Conservation (phyloP, 2,329 filamentous ascomycete genomes). For the Exophiala aquamarina region DNA sequence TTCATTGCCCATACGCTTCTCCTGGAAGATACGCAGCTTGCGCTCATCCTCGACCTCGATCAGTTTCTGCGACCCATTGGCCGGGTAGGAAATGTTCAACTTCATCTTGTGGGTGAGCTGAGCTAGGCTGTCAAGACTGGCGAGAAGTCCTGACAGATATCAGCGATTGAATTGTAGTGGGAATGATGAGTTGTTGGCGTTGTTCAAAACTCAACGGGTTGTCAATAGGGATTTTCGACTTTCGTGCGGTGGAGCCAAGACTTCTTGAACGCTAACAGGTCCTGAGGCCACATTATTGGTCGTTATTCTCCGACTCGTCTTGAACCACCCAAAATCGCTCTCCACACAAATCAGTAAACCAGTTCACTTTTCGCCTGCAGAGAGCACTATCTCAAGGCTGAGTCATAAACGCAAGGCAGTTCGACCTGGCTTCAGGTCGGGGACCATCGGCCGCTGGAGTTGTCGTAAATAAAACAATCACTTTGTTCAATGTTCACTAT, state of each 20-base stretch:
- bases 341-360: no score
- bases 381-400: no score
- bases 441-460: no score
- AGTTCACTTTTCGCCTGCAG: no score
- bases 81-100: slow-evolving; percentile 83
- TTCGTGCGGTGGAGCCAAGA: slow-evolving; percentile 7
- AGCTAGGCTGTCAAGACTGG: slow-evolving; percentile 38
- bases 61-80: slow-evolving; percentile 99
- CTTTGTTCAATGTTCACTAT: no score
- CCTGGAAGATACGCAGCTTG: slow-evolving; percentile 98
- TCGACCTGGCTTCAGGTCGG: no score
- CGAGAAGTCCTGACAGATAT: slow-evolving; percentile 39
- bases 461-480: no score
- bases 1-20: slow-evolving; percentile 77
- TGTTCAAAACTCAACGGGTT: slow-evolving; percentile 1
- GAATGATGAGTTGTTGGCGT: slow-evolving; percentile 20
- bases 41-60: slow-evolving; percentile 99
- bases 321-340: not conserved
- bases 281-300: not conserved
- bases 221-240: slow-evolving; percentile 6
- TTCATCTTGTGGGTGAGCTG: slow-evolving; percentile 56
- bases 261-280: not conserved
- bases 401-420: no score
- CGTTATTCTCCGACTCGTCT: not conserved
- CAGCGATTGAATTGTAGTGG: slow-evolving; percentile 33